Percentiles rank a stretch among this genome's conserved stretches.
phyloP scores from a whole-genome alignment of 2,329 filamentous ascomycete genomes.

The Ophiostoma sp. region DNA sequence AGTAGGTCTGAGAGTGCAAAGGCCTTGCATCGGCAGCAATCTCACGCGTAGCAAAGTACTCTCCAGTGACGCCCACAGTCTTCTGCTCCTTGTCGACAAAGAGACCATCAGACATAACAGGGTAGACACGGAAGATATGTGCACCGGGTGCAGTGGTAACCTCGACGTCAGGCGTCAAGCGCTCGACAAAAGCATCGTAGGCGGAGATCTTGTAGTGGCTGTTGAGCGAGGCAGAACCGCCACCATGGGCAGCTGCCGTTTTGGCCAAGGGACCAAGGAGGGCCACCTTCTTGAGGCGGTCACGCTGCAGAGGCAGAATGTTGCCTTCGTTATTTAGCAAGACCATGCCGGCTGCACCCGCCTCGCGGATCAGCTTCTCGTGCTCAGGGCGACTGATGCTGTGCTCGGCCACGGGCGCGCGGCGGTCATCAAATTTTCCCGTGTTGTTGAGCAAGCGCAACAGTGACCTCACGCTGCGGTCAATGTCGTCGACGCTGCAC shows the following conservation, averaged over 20 bases:
- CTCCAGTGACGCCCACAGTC: neutral
- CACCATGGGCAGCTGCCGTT: slow-evolving; percentile 59
- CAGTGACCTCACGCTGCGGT: neutral
- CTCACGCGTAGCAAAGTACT: slow-evolving; percentile 4
- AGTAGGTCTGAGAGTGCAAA: slow-evolving; percentile 42
- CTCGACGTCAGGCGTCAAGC: slow-evolving; percentile 40
- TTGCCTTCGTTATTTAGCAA: slow-evolving; percentile 60
- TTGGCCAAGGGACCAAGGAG: slow-evolving; percentile 61
- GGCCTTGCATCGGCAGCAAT: slow-evolving; percentile 39
- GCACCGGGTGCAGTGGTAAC: slow-evolving; percentile 36
- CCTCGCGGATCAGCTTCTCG: slow-evolving; percentile 48
- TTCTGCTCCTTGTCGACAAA: neutral
- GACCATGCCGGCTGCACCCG: slow-evolving; percentile 60
- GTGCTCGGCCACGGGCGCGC: neutral
- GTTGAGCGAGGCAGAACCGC: slow-evolving; percentile 61
- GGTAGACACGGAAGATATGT: slow-evolving; percentile 63
- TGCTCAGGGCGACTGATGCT: slow-evolving; percentile 28
- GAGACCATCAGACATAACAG: slow-evolving; percentile 42
- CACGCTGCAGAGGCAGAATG: slow-evolving; percentile 48
- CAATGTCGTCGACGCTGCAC: neutral
- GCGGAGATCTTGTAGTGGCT: slow-evolving; percentile 71
- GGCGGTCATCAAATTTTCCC: slow-evolving; percentile 23
- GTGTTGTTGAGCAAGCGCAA: slow-evolving; percentile 27
- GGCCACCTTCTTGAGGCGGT: slow-evolving; percentile 43
- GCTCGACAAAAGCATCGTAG: slow-evolving; percentile 65